Conservation (phyloP, 257 asterid genomes). For the Paraleonurus japonicus region DNA sequence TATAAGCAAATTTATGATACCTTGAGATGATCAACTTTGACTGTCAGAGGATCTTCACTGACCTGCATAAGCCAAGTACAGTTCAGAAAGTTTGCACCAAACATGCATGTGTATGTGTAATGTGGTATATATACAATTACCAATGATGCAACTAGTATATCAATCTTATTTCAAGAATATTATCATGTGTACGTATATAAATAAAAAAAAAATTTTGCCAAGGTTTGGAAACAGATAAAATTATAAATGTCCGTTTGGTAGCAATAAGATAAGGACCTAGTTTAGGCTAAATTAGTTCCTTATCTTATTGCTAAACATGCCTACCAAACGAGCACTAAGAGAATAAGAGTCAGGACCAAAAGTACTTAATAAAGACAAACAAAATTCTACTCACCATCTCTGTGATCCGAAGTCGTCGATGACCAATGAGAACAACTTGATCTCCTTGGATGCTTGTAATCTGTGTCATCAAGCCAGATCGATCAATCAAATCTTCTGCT, state of each 20-base stretch:
- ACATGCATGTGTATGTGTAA: background rate
- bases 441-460: conserved; percentile 93
- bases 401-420: conserved; percentile 83
- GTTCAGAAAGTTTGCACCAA: conserved; percentile 27
- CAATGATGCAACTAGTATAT: background rate
- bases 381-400: conserved; percentile 70
- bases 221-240: background rate
- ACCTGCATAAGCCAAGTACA: conserved; percentile 59
- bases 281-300: no score
- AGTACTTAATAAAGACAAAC: background rate
- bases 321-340: no score
- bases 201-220: background rate
- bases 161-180: background rate
- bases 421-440: conserved; percentile 93
- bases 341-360: background rate
- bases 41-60: conserved; percentile 93
- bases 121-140: background rate
- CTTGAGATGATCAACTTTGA: conserved; percentile 96
- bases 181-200: conserved; percentile 2
- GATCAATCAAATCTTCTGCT: conserved; percentile 32
- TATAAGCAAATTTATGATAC: conserved; percentile 33
- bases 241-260: no score
- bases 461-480: conserved; percentile 48
- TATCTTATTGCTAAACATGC: no score
- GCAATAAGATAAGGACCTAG: no score